Evolutionary conservation across 129 eudicot species (phyloP).

Genomic region (Helianthus tuberosus): DNA sequence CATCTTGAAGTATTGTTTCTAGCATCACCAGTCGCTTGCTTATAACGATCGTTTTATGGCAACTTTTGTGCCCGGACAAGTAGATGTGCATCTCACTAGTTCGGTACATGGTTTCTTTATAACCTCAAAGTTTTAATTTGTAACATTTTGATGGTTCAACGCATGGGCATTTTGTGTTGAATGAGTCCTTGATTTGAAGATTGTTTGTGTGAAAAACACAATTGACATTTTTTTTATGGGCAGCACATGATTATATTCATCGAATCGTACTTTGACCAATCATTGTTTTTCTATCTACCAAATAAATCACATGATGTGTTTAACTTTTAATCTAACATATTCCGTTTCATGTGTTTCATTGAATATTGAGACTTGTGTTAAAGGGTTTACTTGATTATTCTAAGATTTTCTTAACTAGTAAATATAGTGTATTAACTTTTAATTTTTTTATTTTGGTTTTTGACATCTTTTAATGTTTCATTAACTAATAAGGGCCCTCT

Average conservation of each 20-base stretch:
- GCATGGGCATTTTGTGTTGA: neutral
- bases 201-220: neutral
- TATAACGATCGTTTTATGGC: too few relatives aligned
- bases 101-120: too few relatives aligned
- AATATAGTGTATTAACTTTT: too few relatives aligned
- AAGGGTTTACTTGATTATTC: neutral
- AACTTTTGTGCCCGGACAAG: too few relatives aligned
- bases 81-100: too few relatives aligned
- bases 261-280: slow-evolving; percentile 25
- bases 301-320: neutral
- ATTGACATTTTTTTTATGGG: neutral
- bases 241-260: slow-evolving; percentile 19
- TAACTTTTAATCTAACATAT: neutral
- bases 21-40: too few relatives aligned
- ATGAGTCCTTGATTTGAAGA: slow-evolving; percentile 9
- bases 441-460: too few relatives aligned
- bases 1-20: too few relatives aligned
- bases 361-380: neutral
- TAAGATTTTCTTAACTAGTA: neutral
- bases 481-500: too few relatives aligned
- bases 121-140: neutral
- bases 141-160: neutral
- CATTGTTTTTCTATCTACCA: slow-evolving; percentile 18
- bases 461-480: too few relatives aligned
- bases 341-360: slow-evolving; percentile 18